Conservation (phyloP, 1,284 basidiomycete genomes). For the Malassezia sp. region DNA sequence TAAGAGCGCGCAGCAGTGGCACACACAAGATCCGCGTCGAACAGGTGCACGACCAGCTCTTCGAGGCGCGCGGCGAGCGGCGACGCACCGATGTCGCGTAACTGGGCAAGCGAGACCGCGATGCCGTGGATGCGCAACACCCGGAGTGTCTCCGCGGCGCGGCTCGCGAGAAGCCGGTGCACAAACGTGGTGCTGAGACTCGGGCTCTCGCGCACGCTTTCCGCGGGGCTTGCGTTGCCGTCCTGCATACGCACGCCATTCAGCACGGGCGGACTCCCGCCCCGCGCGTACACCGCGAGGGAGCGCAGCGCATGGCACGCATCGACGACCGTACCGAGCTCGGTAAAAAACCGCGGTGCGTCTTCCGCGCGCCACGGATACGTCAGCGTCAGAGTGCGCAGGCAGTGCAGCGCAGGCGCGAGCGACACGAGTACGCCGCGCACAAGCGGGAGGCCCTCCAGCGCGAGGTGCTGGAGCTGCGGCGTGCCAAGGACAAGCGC, state of each 20-base stretch:
- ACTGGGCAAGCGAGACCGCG: constrained; percentile 29
- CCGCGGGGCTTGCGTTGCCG: neutral
- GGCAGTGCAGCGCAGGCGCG: neutral
- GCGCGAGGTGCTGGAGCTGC: constrained; percentile 24
- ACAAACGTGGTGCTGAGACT: constrained; percentile 17
- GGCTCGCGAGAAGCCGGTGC: constrained; percentile 14
- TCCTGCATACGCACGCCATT: neutral
- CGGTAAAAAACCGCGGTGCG: constrained; percentile 2
- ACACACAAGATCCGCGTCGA: constrained; percentile 33
- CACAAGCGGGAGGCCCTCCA: constrained; percentile 26
- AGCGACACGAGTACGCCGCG: neutral
- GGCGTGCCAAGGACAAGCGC: constrained; percentile 18
- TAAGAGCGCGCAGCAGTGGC: no score
- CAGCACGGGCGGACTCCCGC: constrained; percentile 7
- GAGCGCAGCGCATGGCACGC: neutral
- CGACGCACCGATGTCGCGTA: constrained; percentile 20
- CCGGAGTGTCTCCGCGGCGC: constrained; percentile 18
- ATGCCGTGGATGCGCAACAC: constrained; percentile 34
- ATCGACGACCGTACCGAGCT: neutral
- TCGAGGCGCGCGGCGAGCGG: constrained; percentile 17
- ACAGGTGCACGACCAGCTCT: constrained; percentile 39
- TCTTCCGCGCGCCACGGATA: constrained; percentile 19
- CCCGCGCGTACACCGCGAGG: constrained; percentile 8
- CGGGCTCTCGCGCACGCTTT: neutral
- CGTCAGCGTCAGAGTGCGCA: constrained; percentile 20